Percentiles rank a stretch among this genome's conserved stretches.
phyloP scores from a whole-genome alignment of 352 stramenopile genomes.

The Phytophthora lateralis region DNA sequence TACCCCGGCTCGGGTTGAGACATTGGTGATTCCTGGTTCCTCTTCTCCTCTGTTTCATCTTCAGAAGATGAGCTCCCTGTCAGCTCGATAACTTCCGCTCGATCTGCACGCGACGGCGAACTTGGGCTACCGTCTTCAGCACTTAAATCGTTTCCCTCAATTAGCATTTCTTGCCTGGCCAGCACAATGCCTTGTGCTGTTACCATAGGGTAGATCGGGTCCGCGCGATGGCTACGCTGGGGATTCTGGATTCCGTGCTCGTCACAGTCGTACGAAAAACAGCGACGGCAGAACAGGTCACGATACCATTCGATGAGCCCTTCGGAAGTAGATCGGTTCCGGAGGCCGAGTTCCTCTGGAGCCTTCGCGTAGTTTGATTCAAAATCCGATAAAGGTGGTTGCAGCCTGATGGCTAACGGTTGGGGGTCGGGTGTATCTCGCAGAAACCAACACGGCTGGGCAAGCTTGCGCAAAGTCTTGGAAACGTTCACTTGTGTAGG shows the following conservation, averaged over 20 bases:
- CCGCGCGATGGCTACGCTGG: conserved; percentile 43
- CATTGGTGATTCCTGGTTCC: conserved; percentile 8
- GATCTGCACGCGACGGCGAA: conserved; percentile 10
- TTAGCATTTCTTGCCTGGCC: conserved; percentile 17
- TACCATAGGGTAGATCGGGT: conserved; percentile 69
- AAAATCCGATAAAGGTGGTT: conserved; percentile 56
- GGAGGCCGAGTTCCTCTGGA: conserved; percentile 41
- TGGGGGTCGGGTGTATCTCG: conserved; percentile 14
- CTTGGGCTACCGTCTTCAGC: conserved; percentile 13
- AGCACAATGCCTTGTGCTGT: conserved; percentile 35
- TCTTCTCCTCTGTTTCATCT: conserved; percentile 28
- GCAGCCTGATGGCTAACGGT: conserved; percentile 37
- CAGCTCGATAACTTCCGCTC: conserved; percentile 28
- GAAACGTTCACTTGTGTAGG: background rate
- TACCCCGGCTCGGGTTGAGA: conserved; percentile 28
- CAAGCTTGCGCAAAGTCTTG: conserved; percentile 21
- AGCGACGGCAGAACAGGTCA: conserved; percentile 90
- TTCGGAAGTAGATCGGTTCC: conserved; percentile 49
- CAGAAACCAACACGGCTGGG: conserved; percentile 42
- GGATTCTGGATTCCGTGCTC: conserved; percentile 86
- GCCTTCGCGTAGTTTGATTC: conserved; percentile 55
- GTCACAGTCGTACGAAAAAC: conserved; percentile 91
- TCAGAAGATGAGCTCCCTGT: conserved; percentile 31
- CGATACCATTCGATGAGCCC: conserved; percentile 79
- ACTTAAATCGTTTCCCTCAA: conserved; percentile 13